These are phyloP conservation scores for Fagus sylvatica DNA, from an alignment of 306 rosid species.

Conservation along the genomic window DNA sequence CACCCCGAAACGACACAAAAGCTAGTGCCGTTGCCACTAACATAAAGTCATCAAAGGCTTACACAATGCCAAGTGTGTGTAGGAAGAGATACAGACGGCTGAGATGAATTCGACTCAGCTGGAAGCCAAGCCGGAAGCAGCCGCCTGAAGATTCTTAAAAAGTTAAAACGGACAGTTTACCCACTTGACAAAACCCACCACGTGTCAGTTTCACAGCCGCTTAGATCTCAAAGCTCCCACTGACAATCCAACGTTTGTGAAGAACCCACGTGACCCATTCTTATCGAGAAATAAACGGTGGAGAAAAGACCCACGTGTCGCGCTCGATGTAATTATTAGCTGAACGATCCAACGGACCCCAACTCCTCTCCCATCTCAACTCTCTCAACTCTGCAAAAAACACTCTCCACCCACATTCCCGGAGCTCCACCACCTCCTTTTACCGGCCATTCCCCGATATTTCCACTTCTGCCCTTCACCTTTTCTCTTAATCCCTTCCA, in stretches of 20 bases:
- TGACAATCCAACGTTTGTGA: slow-evolving; percentile 15
- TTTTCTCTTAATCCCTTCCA: neutral
- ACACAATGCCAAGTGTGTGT: neutral
- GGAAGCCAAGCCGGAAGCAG: neutral
- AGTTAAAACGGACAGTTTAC: neutral
- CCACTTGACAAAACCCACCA: neutral
- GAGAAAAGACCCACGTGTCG: slow-evolving; percentile 35
- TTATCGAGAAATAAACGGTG: slow-evolving; percentile 37
- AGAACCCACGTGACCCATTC: slow-evolving; percentile 24
- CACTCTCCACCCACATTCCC: slow-evolving; percentile 8
- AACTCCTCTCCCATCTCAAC: slow-evolving; percentile 14
- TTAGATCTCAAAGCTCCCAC: neutral
- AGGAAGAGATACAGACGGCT: neutral
- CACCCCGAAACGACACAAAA: neutral
- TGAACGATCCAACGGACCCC: slow-evolving; percentile 51
- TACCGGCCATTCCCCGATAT: neutral
- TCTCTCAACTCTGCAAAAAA: neutral
- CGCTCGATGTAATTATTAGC: slow-evolving; percentile 40
- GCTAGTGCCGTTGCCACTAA: neutral
- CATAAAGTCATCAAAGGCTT: neutral
- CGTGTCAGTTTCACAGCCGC: neutral
- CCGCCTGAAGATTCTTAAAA: slow-evolving; percentile 3
- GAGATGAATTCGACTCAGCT: neutral
- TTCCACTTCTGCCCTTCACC: slow-evolving; percentile 19
- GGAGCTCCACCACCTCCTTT: slow-evolving; percentile 10